phyloP scores from a whole-genome alignment of 2,329 filamentous ascomycete genomes.

The Phoma herbarum region DNA sequence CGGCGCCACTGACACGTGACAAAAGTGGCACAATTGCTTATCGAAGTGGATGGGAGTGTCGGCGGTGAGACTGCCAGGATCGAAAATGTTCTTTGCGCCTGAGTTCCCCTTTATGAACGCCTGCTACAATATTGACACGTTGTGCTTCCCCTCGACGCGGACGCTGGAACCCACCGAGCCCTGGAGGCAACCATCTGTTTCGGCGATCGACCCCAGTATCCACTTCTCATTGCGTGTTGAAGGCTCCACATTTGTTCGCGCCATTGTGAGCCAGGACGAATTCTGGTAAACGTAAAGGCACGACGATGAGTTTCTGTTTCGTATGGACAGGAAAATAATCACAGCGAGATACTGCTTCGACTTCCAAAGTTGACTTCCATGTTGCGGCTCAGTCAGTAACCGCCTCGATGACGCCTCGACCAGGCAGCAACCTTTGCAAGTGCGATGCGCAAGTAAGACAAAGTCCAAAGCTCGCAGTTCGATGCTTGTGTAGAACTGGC shows the following conservation, averaged over 20 bases:
- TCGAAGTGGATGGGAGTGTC: slow-evolving; percentile 28
- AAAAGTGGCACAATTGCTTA: slow-evolving; percentile 33
- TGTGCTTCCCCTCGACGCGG: slow-evolving; percentile 31
- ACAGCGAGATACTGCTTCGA: neutral
- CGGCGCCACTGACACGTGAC: slow-evolving; percentile 46
- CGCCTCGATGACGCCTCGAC: neutral
- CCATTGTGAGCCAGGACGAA: slow-evolving; percentile 15
- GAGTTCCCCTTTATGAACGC: slow-evolving; percentile 30
- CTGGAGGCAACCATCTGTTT: slow-evolving; percentile 38
- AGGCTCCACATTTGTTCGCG: slow-evolving; percentile 33
- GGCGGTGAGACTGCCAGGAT: slow-evolving; percentile 29
- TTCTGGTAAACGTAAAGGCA: slow-evolving; percentile 3
- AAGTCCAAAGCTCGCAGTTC: neutral
- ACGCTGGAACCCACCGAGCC: slow-evolving; percentile 31
- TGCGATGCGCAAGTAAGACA: neutral
- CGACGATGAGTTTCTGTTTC: neutral
- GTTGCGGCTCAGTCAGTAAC: neutral
- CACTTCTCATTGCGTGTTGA: slow-evolving; percentile 31
- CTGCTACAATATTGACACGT: slow-evolving; percentile 44
- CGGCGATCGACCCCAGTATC: slow-evolving; percentile 39
- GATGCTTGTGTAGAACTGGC: neutral
- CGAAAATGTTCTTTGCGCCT: slow-evolving; percentile 8
- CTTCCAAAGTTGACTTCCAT: neutral
- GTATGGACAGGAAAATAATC: neutral
- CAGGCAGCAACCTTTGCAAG: slow-evolving; percentile 14